Evolutionary conservation across 495 filamentous ascomycete genomes (phyloP), one percentile per base, ranked within the genome.

Genomic region (Neurospora sp.): DNA sequence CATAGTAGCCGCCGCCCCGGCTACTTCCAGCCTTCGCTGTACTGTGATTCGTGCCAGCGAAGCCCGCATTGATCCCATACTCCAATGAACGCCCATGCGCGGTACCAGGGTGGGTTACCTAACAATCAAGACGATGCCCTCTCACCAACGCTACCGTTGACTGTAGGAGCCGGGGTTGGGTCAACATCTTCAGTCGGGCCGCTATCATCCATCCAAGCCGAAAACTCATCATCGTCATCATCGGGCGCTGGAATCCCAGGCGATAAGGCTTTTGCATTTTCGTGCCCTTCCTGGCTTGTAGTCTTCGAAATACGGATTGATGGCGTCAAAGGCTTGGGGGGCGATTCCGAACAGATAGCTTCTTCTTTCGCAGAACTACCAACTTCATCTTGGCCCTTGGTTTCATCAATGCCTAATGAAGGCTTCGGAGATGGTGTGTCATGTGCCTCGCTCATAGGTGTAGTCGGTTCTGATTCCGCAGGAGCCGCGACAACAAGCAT

Each of bases 401-500:
- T 79, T n/a, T 80, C 78, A 8, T 69, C 75, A 73, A 83, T 82
- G 53, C 85, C 84, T 1, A 82, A 83, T 78, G 82, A 85, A 2
- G 84, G 84, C 40, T 77, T 78, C n/a, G 82, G 73, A 69, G 83
- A 83, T 5, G 76, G 70, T 61, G 78, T 76, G 22, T 45, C 77
- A 65, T 71, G 72, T 20, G 72, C 76, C 61, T 17, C 73, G 40
- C 69, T 79, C 70, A 68, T 75, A 0, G 88, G 88, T 8, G 87
- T 88, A 20, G 85, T 85, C 7, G 88, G 88, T 77, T 89, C 86
- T 8, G 87, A 89, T 35, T 83, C 83, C 4, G 79, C 79, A 6
- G 89, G 89, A 4, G 89, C 89, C 42, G 84, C 86, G 8, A 91
- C 88, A 35, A 91, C 86, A 4, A 91, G 75, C 59, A 90, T 75